Evolutionary conservation across 306 rosid species (phyloP), one percentile per base, ranked within the genome.

Genomic region (Boehmeria nivea): DNA sequence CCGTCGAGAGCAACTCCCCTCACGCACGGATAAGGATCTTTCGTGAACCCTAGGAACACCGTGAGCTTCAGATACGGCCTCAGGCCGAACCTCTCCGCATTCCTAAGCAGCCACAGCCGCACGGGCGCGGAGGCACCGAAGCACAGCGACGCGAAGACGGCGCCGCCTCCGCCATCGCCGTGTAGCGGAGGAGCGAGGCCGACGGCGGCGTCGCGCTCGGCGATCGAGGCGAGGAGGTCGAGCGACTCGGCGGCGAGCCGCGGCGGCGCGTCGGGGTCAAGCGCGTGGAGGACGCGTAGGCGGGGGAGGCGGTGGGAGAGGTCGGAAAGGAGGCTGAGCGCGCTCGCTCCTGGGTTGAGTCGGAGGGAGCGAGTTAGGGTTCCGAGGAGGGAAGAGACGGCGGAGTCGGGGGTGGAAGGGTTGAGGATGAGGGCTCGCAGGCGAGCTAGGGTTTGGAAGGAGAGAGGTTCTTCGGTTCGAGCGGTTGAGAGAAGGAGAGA

Each of bases 1-100:
- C 95, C 98, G 51, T 80, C 94, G 65, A 87, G 62, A 42, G 95
- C 72, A 21, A 68, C 83, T 23, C 26, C 67, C 60, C 98, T 78
- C 67, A 87, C 87, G 25, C 61, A 54, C 12, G 94, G 96, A 64
- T 78, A 87, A 2, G 94, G 94, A 49, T 91, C 98, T 72, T 71
- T 87, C 24, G 94, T 82, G 52, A 87, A 80, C 45, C 98, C 98
- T 10, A 84, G 55, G 53, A 84, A 72, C 62, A 87, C 40, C 27
- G 79, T 68, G 12, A 83, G 62, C 54, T 78, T 27, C 63, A 78
- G 36, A 28, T 75, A 76, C 10, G 88, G 82, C 31, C 67, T 54
- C 27, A 76, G 64, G 13, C 46, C 40, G 24, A 82, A 75, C 56
- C 55, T 45, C 59, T 78, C 83, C 34, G 87, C 82, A 49, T 84